Evolutionary conservation across 179 eudicot genomes (phyloP), one percentile per base, ranked within the genome.

Genomic region (Vitellaria paradoxa): DNA sequence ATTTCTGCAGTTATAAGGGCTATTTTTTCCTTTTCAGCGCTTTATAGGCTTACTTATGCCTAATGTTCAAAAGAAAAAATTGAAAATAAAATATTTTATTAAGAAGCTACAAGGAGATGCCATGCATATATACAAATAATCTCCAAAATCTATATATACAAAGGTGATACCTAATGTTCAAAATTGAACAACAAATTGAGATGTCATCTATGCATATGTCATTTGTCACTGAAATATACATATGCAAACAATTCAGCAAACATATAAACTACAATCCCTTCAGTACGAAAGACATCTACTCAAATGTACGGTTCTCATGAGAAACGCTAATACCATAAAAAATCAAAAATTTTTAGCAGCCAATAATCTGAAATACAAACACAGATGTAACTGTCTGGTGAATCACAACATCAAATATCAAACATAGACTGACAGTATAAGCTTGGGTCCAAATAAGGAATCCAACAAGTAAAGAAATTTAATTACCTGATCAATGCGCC

Each of bases 401-500:
- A 69, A 47, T 49, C 50, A 59, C 24, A 30, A 30, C 2, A 30
- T 30, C 37, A 2, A 30, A 60, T n/a, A 15, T 42, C 17, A 46
- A 20, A 12, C 7, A 1, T 3, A 15, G 37, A 18, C 53, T 21
- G 45, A 46, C 30, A 46, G 30, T 40, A 46, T 47, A 21, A 21
- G 0, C 73, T 9, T 21, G 11, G 21, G 15, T 63, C 37, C 62
- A 57, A 40, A 15, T 50, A 18, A 23, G 45, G 45, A 24, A 62
- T 21, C 69, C 47, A 63, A 46, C 77, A 47, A 63, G 17, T 9
- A 75, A 65, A 26, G 7, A 7, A 30, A 30, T 30, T 17, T 30
- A 62, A 50, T 77, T 86, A 91, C 95, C 93, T 85, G 63, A 23
- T 83, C 79, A 62, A 91, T 87, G 30, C 87, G 88, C 63, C 53